phyloP scores from a whole-genome alignment of 495 filamentous ascomycete genomes.

The Penicillium argentinense region DNA sequence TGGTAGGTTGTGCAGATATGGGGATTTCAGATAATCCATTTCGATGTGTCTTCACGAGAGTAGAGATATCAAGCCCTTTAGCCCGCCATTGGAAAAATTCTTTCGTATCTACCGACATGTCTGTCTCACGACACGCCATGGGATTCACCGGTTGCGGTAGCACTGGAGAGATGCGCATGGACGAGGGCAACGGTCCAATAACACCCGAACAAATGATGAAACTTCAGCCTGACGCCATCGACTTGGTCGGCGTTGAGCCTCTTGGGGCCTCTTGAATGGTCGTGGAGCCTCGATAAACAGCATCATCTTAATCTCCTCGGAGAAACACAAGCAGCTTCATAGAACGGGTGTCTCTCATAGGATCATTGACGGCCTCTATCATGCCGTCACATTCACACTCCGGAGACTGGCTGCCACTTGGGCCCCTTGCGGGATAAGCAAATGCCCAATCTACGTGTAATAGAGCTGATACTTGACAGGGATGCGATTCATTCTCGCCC shows the following conservation, averaged over 20 bases:
- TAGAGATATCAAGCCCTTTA: background rate
- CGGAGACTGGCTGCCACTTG: background rate
- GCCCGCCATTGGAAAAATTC: background rate
- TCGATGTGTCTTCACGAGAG: slow-evolving; percentile 10
- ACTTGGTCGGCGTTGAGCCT: background rate
- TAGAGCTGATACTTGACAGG: too few species aligned
- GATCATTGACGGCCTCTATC: background rate
- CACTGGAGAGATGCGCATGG: too few species aligned
- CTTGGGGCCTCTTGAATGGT: too few species aligned
- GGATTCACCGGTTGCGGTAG: too few species aligned
- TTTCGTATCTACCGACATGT: background rate
- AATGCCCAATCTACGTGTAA: too few species aligned
- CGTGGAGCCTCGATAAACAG: too few species aligned
- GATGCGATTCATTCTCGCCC: too few species aligned
- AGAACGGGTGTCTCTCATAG: background rate
- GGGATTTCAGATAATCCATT: slow-evolving; percentile 9
- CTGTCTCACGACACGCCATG: too few species aligned
- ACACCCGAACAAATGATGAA: background rate
- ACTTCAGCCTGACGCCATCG: slow-evolving; percentile 2
- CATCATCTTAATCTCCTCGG: background rate
- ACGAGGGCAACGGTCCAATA: background rate
- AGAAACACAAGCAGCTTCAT: background rate
- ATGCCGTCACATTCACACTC: background rate
- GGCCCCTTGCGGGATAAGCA: too few species aligned
- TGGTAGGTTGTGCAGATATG: background rate